These are phyloP conservation scores for Austroboletus eburneus DNA, from an alignment of 768 basidiomycete genomes.

Conservation along the genomic window DNA sequence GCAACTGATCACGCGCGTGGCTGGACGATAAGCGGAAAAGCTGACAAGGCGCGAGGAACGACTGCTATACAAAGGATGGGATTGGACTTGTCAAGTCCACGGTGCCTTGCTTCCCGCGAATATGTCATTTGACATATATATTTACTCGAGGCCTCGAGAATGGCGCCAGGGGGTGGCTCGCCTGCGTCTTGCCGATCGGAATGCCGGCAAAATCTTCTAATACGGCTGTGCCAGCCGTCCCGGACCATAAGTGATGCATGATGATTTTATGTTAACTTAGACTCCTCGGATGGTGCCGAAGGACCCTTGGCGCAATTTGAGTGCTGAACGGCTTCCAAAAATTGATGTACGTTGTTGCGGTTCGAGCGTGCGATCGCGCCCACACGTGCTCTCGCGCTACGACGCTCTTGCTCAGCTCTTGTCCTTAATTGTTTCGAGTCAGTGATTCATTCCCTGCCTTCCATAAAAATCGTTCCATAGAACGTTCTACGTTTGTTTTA, in stretches of 20 bases:
- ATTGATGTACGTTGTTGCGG: no score
- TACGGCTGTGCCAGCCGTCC: slow-evolving; percentile 13
- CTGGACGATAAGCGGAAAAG: slow-evolving; percentile 6
- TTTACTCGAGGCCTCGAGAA: slow-evolving; percentile 8
- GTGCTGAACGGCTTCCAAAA: no score
- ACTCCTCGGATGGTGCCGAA: slow-evolving; percentile 1
- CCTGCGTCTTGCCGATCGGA: slow-evolving; percentile 8
- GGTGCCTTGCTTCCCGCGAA: slow-evolving; percentile 14
- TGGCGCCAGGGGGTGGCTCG: slow-evolving; percentile 6
- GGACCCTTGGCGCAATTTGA: no score
- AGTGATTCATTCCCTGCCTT: no score
- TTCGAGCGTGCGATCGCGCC: no score
- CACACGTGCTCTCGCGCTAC: no score
- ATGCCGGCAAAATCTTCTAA: slow-evolving; percentile 15
- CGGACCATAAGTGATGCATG: not conserved
- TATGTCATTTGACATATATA: slow-evolving; percentile 4
- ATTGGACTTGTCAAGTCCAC: not conserved
- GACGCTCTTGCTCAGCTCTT: no score
- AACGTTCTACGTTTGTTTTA: no score
- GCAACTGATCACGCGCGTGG: not conserved
- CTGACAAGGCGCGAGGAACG: not conserved
- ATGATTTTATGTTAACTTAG: no score
- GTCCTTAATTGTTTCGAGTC: no score
- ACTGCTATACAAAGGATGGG: not conserved
- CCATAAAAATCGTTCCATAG: no score